Percentiles rank a stretch among this genome's conserved stretches.
Conservation (phyloP, 163 green algal species). For the Scenedesmus sp. region DNA sequence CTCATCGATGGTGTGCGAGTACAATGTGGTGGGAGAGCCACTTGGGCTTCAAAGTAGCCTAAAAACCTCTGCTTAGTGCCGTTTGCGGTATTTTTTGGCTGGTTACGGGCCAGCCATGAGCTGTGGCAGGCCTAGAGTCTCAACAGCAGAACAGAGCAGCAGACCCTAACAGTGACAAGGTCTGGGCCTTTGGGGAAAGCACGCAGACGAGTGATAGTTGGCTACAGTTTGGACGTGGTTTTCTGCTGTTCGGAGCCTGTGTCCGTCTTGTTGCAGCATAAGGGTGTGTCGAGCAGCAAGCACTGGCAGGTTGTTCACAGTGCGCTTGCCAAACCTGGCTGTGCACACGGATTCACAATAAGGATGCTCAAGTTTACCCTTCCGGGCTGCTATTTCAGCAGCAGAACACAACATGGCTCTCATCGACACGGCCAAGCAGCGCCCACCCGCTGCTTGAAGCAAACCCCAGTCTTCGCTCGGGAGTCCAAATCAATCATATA, state of each 20-base stretch:
- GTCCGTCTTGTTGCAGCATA: not conserved
- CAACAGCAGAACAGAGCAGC: constrained; percentile 13
- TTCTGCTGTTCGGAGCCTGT: not conserved
- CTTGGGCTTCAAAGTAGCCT: not conserved
- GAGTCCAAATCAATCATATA: not conserved
- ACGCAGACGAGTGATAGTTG: not conserved
- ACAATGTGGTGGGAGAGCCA: not conserved
- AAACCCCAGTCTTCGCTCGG: not conserved
- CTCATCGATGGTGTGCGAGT: constrained; percentile 14
- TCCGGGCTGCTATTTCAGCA: not conserved
- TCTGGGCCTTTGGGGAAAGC: not conserved
- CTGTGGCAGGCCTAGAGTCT: not conserved
- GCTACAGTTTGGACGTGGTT: not conserved
- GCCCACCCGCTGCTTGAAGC: not conserved
- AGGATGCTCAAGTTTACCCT: not conserved
- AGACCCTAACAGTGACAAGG: constrained; percentile 12
- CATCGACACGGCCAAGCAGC: constrained; percentile 10
- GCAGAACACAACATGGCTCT: not conserved
- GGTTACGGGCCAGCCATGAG: not conserved
- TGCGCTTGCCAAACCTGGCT: not conserved
- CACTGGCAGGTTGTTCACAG: constrained; percentile 9
- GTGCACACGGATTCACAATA: not conserved
- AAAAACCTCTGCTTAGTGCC: not conserved
- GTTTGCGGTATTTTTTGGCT: not conserved
- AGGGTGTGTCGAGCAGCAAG: constrained; percentile 5